phyloP scores from a whole-genome alignment of 2,329 filamentous ascomycete species.

The Nothopassalora personata region DNA sequence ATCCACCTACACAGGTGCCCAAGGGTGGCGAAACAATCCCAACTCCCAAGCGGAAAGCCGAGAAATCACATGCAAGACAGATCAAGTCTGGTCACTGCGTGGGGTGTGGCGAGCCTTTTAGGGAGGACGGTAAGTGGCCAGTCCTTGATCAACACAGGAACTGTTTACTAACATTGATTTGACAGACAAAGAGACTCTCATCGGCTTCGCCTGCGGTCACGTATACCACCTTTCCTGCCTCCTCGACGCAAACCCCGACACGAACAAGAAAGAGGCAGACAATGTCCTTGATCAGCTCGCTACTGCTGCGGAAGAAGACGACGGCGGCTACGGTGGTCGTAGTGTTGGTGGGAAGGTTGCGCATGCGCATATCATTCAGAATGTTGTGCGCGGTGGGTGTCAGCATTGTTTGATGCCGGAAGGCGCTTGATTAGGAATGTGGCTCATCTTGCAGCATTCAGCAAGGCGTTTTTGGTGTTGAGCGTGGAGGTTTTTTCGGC shows the following conservation, averaged over 20 bases:
- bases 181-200: slow-evolving; percentile 62
- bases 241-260: slow-evolving; percentile 42
- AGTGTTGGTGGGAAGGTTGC: slow-evolving; percentile 84
- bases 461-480: not conserved
- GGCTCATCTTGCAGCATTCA: not conserved
- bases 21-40: slow-evolving; percentile 22
- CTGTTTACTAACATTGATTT: not conserved
- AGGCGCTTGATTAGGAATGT: slow-evolving; percentile 7
- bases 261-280: slow-evolving; percentile 22
- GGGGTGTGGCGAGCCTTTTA: slow-evolving; percentile 35
- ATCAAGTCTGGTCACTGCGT: slow-evolving; percentile 37
- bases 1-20: slow-evolving; percentile 26
- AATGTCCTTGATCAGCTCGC: slow-evolving; percentile 40
- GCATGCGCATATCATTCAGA: slow-evolving; percentile 70
- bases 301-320: slow-evolving; percentile 40
- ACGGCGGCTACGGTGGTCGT: slow-evolving; percentile 40
- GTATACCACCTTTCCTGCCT: slow-evolving; percentile 74
- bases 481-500: no score
- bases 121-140: slow-evolving; percentile 32
- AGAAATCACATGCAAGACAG: slow-evolving; percentile 10
- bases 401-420: slow-evolving; percentile 16
- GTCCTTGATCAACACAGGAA: not conserved
- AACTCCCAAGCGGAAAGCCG: slow-evolving; percentile 15
- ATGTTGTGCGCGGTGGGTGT: slow-evolving; percentile 42
- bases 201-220: slow-evolving; percentile 78